Evolutionary conservation across 139 green algal genomes (phyloP), one percentile per base, ranked within the genome.

Genomic region (Bryopsis sp.): DNA sequence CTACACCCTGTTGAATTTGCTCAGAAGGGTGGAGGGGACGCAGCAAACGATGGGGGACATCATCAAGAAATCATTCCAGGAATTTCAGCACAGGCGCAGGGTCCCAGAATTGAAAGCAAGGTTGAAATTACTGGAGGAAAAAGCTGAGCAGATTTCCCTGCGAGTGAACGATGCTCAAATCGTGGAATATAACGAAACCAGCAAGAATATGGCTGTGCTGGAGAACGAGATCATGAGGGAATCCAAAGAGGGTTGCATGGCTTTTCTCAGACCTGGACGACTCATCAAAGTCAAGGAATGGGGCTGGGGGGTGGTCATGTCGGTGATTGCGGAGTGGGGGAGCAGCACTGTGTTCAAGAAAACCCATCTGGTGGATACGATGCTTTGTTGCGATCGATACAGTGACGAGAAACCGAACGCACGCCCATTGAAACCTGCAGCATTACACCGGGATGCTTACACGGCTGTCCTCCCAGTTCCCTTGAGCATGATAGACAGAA

Each of bases 1-100:
- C 79, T 95, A 96, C 75, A 92, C 85, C 11, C 84, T 98, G 77
- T 82, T 99, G 33, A 98, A 98, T 76, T 83, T 96, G 68, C 59
- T 95, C 66, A 72, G 81, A 6, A 77, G 84, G 2, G 70, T 86
- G 58, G 89, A 98, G 74, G 89, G 85, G 39, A 82, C 78, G 11
- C 61, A 81, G 54, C 68, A 67, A 36, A 75, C 81, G 77, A 88
- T 94, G 79, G 89, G 95, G 77, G 87, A 89, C 65, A 88, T 97
- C 50, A 96, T 98, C 67, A 47, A 59, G 3, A 73, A 89, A 71
- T 94, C 84, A 64, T 98, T 98, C 79, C 80, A 92, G 66, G 90
- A 98, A 81, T 98, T 94, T 72, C 93, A 97, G 79, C 84, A 90
- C 61, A 87, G 95, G 79, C 65, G 57, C 28, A 64, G 71, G 2